Conservation (phyloP, 2,329 filamentous ascomycete species). For the Hypoxylon sp. region DNA sequence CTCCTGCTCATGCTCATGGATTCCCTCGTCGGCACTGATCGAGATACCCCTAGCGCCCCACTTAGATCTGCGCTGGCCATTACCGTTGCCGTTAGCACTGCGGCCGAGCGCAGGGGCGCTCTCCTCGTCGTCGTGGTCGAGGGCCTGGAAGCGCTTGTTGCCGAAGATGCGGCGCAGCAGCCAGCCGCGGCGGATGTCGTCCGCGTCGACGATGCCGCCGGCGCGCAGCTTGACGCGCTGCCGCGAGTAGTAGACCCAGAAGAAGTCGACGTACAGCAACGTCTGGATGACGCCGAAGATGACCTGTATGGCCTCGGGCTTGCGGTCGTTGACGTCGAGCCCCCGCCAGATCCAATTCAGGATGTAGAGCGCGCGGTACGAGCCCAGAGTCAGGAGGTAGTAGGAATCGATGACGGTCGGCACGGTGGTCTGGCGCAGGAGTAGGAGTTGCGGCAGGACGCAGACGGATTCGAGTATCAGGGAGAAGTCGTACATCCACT, state of each 20-base stretch:
- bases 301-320: conserved; percentile 78
- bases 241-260: conserved; percentile 95
- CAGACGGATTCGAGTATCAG: conserved; percentile 92
- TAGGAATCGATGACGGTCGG: conserved; percentile 98
- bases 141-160: conserved; percentile 61
- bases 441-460: conserved; percentile 89
- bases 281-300: conserved; percentile 93
- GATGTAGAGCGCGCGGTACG: conserved; percentile 90
- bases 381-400: conserved; percentile 88
- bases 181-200: conserved; percentile 89
- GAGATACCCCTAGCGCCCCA: conserved; percentile 76
- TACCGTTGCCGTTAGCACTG: conserved; percentile 32
- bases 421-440: conserved; percentile 93
- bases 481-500: conserved; percentile 90
- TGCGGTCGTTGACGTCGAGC: conserved; percentile 67
- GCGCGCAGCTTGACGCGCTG: conserved; percentile 93
- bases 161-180: conserved; percentile 83
- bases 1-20: conserved; percentile 60
- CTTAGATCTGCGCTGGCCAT: conserved; percentile 59
- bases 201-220: conserved; percentile 89
- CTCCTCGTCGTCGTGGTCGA: conserved; percentile 72
- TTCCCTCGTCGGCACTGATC: conserved; percentile 73
- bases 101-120: conserved; percentile 63
- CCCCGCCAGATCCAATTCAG: conserved; percentile 87
- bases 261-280: conserved; percentile 90